Conservation (phyloP, 345 rosid species). For the Eucalyptus marginata region DNA sequence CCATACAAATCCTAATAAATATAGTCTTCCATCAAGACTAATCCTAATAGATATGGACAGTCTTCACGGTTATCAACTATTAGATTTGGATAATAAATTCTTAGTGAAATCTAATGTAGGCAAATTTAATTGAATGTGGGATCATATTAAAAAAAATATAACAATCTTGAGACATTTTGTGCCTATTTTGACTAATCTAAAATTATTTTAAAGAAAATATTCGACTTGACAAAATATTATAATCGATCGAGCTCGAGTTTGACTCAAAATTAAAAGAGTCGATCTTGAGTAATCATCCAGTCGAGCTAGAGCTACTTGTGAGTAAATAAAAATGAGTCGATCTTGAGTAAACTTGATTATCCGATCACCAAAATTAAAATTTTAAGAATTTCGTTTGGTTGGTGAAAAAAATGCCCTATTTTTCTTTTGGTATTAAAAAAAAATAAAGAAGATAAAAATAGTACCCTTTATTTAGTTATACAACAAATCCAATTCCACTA, state of each 20-base stretch:
- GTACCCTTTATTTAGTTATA: neutral
- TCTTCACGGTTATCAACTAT: no score
- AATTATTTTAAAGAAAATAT: neutral
- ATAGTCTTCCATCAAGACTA: no score
- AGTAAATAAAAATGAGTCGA: fast-evolving
- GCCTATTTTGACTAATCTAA: neutral
- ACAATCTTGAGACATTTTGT: neutral
- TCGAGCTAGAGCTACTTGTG: neutral
- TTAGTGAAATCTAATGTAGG: no score
- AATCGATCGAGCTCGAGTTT: neutral
- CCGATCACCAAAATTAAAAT: neutral
- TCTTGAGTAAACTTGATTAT: neutral
- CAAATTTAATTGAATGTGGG: no score
- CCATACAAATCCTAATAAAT: no score
- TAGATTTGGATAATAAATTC: no score
- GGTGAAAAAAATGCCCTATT: neutral
- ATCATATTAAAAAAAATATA: no score
- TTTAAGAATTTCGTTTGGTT: neutral
- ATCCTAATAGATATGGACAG: no score
- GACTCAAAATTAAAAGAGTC: neutral
- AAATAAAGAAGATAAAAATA: neutral
- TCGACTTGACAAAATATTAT: neutral
- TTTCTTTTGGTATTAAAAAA: neutral
- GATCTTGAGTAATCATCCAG: neutral
- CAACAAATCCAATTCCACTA: neutral